Percentiles rank a stretch among this genome's conserved stretches.
Conservation (phyloP, 805 yeast species). For the Metschnikowia anglica region DNA sequence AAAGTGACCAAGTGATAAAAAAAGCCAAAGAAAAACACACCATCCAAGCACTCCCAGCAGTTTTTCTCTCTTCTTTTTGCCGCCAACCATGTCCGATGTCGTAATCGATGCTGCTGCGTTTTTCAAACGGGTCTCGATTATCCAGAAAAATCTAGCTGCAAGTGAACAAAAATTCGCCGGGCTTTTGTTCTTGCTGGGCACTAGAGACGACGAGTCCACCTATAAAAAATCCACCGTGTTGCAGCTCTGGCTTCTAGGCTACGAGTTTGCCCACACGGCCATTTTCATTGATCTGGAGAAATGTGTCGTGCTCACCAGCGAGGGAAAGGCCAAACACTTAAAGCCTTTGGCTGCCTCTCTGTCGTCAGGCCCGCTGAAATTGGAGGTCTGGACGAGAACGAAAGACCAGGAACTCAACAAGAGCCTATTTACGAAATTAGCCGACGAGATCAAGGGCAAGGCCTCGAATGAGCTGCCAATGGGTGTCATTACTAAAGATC, state of each 20-base stretch:
- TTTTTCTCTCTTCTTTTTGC: not conserved
- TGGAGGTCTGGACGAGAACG: slow-evolving; percentile 67
- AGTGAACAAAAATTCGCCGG: slow-evolving; percentile 25
- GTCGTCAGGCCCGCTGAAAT: slow-evolving; percentile 40
- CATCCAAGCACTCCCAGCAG: no score
- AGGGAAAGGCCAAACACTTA: slow-evolving; percentile 81
- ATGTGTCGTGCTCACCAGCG: slow-evolving; percentile 69
- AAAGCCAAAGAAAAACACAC: no score
- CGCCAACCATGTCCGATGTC: slow-evolving; percentile 56
- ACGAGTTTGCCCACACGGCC: slow-evolving; percentile 92
- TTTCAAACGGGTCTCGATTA: slow-evolving; percentile 48
- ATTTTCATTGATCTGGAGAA: slow-evolving; percentile 61
- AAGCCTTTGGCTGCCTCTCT: slow-evolving; percentile 50
- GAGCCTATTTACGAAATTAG: slow-evolving; percentile 58
- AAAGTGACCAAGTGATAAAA: not conserved
- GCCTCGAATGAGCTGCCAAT: slow-evolving; percentile 40
- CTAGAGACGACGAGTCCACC: slow-evolving; percentile 84
- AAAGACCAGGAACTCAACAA: slow-evolving; percentile 80
- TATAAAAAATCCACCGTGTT: slow-evolving; percentile 83
- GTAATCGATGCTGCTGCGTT: slow-evolving; percentile 52
- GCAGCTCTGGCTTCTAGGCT: slow-evolving; percentile 90
- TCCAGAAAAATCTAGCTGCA: slow-evolving; percentile 36
- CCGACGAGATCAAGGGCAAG: slow-evolving; percentile 44
- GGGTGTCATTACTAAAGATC: slow-evolving; percentile 75
- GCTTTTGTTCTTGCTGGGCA: slow-evolving; percentile 70